Conservation (phyloP, 2,329 filamentous ascomycete species). For the Drechslera avenae region DNA sequence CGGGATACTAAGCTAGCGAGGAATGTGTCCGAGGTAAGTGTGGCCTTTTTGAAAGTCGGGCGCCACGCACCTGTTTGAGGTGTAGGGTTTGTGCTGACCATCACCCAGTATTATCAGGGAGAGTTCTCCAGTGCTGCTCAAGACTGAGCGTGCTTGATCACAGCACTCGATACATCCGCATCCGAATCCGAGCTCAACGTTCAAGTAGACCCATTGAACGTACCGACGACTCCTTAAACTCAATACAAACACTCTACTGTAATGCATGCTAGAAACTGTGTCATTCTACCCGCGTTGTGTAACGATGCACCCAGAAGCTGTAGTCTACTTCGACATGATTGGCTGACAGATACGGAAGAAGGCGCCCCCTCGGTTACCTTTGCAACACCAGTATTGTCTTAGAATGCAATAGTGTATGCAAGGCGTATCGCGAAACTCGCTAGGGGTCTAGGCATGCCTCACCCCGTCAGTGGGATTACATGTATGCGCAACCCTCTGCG, state of each 20-base stretch:
- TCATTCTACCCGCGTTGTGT: neutral
- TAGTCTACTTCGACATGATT: too few species aligned
- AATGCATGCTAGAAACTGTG: too few species aligned
- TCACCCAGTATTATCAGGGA: constrained; percentile 32
- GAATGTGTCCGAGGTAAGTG: constrained; percentile 46
- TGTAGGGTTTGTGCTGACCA: constrained; percentile 16
- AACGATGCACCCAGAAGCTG: neutral
- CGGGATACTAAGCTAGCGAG: constrained; percentile 40
- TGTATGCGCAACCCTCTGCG: too few species aligned
- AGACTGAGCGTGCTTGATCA: constrained; percentile 12
- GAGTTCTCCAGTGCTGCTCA: constrained; percentile 35
- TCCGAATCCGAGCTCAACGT: neutral
- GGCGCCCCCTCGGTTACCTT: too few species aligned
- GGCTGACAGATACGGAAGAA: too few species aligned
- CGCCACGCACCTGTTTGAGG: constrained; percentile 7
- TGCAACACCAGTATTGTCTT: too few species aligned
- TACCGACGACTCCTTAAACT: neutral
- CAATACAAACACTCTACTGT: neutral
- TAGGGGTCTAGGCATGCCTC: too few species aligned
- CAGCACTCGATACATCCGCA: neutral
- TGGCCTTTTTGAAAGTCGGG: constrained; percentile 40
- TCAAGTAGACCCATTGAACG: neutral
- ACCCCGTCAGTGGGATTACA: too few species aligned
- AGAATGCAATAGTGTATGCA: too few species aligned
- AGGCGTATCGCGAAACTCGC: too few species aligned